Evolutionary conservation across 352 stramenopile genomes (phyloP), one percentile per base, ranked within the genome.

Genomic region (Pythium sp.): DNA sequence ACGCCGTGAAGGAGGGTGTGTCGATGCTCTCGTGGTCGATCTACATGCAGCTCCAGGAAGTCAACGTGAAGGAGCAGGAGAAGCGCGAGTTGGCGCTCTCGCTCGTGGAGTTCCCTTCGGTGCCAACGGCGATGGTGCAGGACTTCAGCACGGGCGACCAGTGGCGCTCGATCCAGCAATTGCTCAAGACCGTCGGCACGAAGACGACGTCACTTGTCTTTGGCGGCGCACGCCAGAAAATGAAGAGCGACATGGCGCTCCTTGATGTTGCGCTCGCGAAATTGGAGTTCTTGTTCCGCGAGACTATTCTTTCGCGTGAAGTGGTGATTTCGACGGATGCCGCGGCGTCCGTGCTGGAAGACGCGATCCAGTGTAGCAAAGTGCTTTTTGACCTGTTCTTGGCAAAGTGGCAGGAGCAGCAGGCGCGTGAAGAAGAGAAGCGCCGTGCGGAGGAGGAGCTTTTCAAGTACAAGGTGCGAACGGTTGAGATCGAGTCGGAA

Each of bases 381-480:
- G 76, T 84, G 0, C 80, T 97, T 3, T 95, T 96, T 55, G 82
- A 93, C 64, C 61, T 89, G 38, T 97, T 96, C 69, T 68, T 96
- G 54, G 73, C 77, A 2, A 91, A 96, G 63, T 96, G 86, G 86
- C 82, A 94, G 62, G 83, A 95, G 41, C 87, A 95, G 41, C 89
- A 94, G 61, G 77, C 85, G 22, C 82, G 80, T 5, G 83, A 93
- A 69, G 89, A 92, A 53, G 74, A 90, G 47, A 92, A 92, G 30
- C 76, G 79, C 11, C 77, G 81, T 11, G 83, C 90, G 51, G 86
- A 92, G 22, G 87, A 95, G 30, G 77, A 88, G 38, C 57, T 92
- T 12, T 94, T 94, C 68, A 93, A 93, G 69, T 96, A 94, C 75
- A 94, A 96, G 51, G 84, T 89, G 32, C 89, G 89, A 32, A 80